phyloP scores from a whole-genome alignment of 208 protist genomes.

The Lotmaria passim region DNA sequence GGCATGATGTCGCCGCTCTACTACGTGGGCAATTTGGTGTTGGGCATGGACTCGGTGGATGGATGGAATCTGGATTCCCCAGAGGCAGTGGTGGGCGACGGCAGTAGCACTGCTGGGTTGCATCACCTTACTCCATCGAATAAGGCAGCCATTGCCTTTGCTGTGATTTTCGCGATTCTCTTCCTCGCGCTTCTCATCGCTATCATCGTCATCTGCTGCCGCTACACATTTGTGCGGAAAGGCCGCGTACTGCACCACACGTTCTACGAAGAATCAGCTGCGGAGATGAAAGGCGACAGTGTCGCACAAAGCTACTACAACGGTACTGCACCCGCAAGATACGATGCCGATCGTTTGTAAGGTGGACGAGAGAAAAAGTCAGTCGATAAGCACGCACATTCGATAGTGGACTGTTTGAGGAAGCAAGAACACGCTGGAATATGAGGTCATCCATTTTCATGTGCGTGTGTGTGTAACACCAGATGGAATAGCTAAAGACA shows the following conservation, averaged over 20 bases:
- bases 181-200: conserved; percentile 17
- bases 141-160: conserved; percentile 25
- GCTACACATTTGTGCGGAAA: background rate
- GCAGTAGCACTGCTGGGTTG: background rate
- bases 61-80: background rate
- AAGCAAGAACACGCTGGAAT: too few species aligned
- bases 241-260: background rate
- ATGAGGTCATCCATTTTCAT: too few species aligned
- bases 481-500: too few species aligned
- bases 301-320: background rate
- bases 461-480: too few species aligned
- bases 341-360: background rate
- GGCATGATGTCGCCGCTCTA: conserved; percentile 33
- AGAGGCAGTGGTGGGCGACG: background rate
- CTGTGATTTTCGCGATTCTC: conserved; percentile 25
- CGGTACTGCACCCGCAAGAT: background rate
- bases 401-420: too few species aligned
- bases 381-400: too few species aligned
- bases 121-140: conserved; percentile 1
- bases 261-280: background rate
- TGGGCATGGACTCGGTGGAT: background rate
- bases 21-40: background rate
- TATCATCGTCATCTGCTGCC: conserved; percentile 18
- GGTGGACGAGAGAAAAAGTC: too few species aligned
- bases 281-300: background rate